Percentiles rank a stretch among this genome's conserved stretches.
These are phyloP conservation scores for Hypoxylon rickii DNA, from an alignment of 495 filamentous ascomycete species.

Conservation along the genomic window DNA sequence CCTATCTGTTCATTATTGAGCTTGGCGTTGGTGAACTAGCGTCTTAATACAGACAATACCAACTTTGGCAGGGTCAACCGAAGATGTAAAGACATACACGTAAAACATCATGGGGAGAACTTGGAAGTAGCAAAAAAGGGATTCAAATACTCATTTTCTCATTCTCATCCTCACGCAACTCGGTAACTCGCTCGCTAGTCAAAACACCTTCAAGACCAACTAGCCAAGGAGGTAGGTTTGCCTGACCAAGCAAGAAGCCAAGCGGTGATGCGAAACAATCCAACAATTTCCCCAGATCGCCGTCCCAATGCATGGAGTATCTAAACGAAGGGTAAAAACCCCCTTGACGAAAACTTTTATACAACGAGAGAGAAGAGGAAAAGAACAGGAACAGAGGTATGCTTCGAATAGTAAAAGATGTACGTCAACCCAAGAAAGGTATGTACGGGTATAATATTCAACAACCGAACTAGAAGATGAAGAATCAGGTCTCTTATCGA, in stretches of 20 bases:
- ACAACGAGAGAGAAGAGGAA: slow-evolving; percentile 12
- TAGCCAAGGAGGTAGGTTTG: slow-evolving; percentile 11
- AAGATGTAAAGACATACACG: not conserved
- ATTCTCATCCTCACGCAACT: slow-evolving; percentile 29
- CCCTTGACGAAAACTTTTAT: slow-evolving; percentile 17
- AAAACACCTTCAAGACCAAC: slow-evolving; percentile 13
- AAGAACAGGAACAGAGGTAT: slow-evolving; percentile 16
- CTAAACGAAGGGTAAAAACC: not conserved
- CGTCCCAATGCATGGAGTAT: slow-evolving; percentile 29
- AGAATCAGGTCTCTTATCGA: slow-evolving; percentile 21
- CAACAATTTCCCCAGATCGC: slow-evolving; percentile 28
- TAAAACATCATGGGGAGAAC: not conserved
- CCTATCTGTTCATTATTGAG: no score
- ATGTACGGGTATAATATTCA: slow-evolving; percentile 27
- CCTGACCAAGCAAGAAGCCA: slow-evolving; percentile 25
- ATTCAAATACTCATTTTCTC: slow-evolving; percentile 24
- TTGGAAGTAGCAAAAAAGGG: not conserved
- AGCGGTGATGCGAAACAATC: slow-evolving; percentile 29
- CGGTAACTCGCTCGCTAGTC: slow-evolving; percentile 12
- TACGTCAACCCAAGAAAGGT: slow-evolving; percentile 15
- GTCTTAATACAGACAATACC: no score
- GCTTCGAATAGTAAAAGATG: slow-evolving; percentile 4
- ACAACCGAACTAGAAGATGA: slow-evolving; percentile 14
- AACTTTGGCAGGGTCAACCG: no score
- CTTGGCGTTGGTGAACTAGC: no score